Base-by-base conservation (phyloP, 1,284 basidiomycete species). In the Microbotryomycetes sp. region DNA sequence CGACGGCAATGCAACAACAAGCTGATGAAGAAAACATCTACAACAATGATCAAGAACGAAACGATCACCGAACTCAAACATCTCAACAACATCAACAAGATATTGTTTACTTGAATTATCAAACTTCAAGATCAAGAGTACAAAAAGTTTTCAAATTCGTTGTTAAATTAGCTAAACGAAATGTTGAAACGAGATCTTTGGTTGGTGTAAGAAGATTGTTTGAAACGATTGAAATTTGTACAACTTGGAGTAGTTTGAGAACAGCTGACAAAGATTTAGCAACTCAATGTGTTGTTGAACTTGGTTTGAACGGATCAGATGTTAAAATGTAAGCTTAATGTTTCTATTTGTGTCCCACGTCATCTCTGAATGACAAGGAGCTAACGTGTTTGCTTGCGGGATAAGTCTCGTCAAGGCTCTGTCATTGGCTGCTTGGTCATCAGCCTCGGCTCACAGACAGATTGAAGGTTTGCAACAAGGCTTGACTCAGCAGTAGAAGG, bases 231-330 rank as follows among this genome's bases (percentile, higher is more conserved):
- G 54, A 55, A 50, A 29, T 49, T 3, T 62, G 60, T 49, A 45
- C 60, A 36, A 58, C 54, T 4, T 65, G 64, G 64, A 56, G 54
- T 23, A 51, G 50, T 22, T 9, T 65, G 23, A 28, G 59, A 26
- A 56, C 22, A 22, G 29, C 47, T 14, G 56, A 59, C 15, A 6
- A 9, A 6, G 47, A 19, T 19, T 45, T 29, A 19, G 58, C 55
- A 25, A 30, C 22, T 1, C 49, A 54, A n/a, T 30, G 61, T 23
- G 16, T 59, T 3, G 29, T 19, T 19, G 64, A 65, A 14, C 31
- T 65, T 2, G 60, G 60, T 7, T 42, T 42, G 36, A 12, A 9
- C 9, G 19, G 36, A 42, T 19, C 9, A 42, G 36, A 42, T 19
- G 9, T 9, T 42, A 9, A 42, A 19, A 42, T 42, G 36, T 42